A percentile compares a stretch with the other conserved stretches of the same genome.
Conservation (phyloP, 495 filamentous ascomycete species). For the Viridothelium virens region DNA sequence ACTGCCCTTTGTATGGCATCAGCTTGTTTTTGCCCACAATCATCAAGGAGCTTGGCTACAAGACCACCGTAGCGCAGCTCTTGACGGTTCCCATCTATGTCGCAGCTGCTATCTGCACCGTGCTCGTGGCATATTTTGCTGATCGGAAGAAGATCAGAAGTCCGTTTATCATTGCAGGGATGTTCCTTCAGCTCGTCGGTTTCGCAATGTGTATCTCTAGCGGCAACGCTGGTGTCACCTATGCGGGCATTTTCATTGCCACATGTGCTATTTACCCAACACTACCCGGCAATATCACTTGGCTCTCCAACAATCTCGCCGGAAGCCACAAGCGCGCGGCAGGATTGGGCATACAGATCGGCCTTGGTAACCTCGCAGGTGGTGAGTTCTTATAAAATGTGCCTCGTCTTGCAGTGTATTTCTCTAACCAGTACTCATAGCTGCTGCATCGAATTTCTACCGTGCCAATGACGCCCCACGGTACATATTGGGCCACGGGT, state of each 20-base stretch:
- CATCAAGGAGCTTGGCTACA: conserved; percentile 39
- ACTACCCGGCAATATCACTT: conserved; percentile 62
- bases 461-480: conserved; percentile 53
- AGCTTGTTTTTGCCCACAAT: conserved; percentile 62
- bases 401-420: conserved; percentile 1
- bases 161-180: conserved; percentile 55
- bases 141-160: conserved; percentile 54
- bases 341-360: conserved; percentile 70
- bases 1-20: conserved; percentile 64
- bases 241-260: conserved; percentile 66
- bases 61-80: conserved; percentile 56
- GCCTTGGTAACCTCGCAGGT: conserved; percentile 63
- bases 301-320: conserved; percentile 64
- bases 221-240: conserved; percentile 55
- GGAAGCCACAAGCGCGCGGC: conserved; percentile 63
- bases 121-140: conserved; percentile 51
- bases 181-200: conserved; percentile 55
- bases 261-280: conserved; percentile 55
- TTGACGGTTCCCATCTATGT: conserved; percentile 64
- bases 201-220: conserved; percentile 50
- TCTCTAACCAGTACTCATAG: neutral
- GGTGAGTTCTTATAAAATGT: conserved; percentile 20
- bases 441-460: conserved; percentile 75
- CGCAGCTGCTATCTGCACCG: conserved; percentile 51
- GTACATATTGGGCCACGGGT: conserved; percentile 59